phyloP scores from a whole-genome alignment of 2,329 filamentous ascomycete species.

The Exophiala lecanii-corni region DNA sequence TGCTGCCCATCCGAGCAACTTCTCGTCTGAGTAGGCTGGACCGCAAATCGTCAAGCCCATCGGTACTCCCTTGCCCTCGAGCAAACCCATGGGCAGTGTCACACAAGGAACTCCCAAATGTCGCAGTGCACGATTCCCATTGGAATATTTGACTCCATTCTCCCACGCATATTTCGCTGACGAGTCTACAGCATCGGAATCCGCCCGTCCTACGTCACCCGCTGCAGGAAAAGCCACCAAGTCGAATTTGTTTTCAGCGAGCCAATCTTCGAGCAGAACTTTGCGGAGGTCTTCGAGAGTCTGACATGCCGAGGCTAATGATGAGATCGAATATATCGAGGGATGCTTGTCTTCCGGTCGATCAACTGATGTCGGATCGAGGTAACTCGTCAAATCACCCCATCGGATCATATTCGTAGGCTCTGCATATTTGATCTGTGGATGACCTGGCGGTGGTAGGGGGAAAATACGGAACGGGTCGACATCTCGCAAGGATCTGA shows the following conservation, averaged over 20 bases:
- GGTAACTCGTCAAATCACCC: conserved; percentile 9
- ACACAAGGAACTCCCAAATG: conserved; percentile 30
- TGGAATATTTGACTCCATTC: conserved; percentile 49
- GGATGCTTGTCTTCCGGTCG: conserved; percentile 1
- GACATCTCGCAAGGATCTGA: conserved; percentile 37
- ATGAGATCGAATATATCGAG: conserved; percentile 11
- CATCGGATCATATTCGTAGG: conserved; percentile 16
- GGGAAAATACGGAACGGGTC: conserved; percentile 42
- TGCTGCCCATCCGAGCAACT: conserved; percentile 26
- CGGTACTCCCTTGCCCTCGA: conserved; percentile 27
- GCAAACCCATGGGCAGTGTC: conserved; percentile 28
- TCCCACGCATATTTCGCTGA: conserved; percentile 35
- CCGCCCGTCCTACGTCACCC: conserved; percentile 47
- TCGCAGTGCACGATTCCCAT: conserved; percentile 40
- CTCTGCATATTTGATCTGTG: conserved; percentile 15
- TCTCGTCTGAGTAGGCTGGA: conserved; percentile 27
- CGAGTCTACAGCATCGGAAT: conserved; percentile 38
- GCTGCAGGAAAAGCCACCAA: conserved; percentile 45
- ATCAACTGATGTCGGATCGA: not conserved
- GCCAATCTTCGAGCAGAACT: conserved; percentile 42
- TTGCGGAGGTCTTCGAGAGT: conserved; percentile 15
- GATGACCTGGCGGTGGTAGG: conserved; percentile 11
- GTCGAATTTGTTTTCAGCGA: conserved; percentile 38
- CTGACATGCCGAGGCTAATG: conserved; percentile 6
- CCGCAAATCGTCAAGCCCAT: conserved; percentile 28